phyloP scores from a whole-genome alignment of 345 rosid genomes.

The Rhodamnia argentea region DNA sequence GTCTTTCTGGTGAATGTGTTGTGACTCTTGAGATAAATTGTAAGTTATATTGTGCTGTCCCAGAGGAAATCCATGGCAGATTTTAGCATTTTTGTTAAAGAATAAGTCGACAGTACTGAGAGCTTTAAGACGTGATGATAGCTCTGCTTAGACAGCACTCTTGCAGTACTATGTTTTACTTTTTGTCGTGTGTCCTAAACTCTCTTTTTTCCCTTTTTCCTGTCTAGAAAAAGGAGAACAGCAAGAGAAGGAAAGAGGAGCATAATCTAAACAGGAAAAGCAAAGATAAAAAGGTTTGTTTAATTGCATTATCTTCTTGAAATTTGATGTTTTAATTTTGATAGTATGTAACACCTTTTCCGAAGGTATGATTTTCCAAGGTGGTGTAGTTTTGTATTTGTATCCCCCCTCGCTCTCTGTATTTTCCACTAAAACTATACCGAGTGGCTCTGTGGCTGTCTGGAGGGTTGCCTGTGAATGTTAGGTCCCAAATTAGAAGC shows the following conservation, averaged over 20 bases:
- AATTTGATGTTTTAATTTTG: neutral
- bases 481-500: neutral
- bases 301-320: neutral
- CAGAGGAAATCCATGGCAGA: neutral
- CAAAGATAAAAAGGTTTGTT: conserved; percentile 54
- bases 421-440: neutral
- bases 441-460: neutral
- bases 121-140: neutral
- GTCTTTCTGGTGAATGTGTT: neutral
- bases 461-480: neutral
- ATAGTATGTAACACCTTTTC: neutral
- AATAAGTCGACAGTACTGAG: neutral
- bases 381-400: neutral
- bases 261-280: conserved; percentile 30
- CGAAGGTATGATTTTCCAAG: neutral
- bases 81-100: neutral
- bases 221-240: conserved; percentile 49
- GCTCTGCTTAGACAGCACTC: neutral
- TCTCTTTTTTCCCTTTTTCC: neutral
- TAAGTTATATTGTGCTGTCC: neutral
- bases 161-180: neutral
- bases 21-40: neutral
- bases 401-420: neutral
- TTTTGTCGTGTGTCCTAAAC: neutral
- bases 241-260: conserved; percentile 72